A percentile compares a stretch with the other conserved stretches of the same genome.
phyloP scores from a whole-genome alignment of 2,329 filamentous ascomycete species.

The Fusarium vanettenii region DNA sequence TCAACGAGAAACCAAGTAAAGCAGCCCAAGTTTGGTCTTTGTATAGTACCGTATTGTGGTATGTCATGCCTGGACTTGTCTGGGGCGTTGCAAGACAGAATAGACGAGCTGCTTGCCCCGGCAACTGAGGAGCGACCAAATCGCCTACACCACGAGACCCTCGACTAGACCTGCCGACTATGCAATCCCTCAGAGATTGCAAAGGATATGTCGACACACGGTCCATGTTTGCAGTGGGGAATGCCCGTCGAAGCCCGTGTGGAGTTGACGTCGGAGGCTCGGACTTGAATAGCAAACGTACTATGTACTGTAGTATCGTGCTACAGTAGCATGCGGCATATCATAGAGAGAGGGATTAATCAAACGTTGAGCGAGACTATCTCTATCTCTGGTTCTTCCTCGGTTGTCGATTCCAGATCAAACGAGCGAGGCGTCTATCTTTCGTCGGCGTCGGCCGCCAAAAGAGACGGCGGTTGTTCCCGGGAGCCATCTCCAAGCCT shows the following conservation, averaged over 20 bases:
- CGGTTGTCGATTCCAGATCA: constrained; percentile 14
- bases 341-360: constrained; percentile 1
- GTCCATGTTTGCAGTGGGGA: neutral
- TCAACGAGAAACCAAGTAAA: neutral
- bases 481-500: constrained; percentile 13
- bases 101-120: neutral
- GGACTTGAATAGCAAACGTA: neutral
- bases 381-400: constrained; percentile 1
- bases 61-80: neutral
- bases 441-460: constrained; percentile 27
- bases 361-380: neutral
- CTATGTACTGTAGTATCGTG: neutral
- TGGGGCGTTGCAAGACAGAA: neutral
- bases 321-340: neutral
- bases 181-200: neutral
- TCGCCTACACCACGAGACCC: neutral
- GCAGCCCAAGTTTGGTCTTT: neutral
- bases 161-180: neutral
- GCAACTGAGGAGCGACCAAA: neutral
- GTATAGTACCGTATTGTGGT: neutral
- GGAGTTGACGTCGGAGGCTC: neutral
- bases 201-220: neutral
- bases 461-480: constrained; percentile 21
- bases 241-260: neutral
- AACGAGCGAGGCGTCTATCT: constrained; percentile 1